Evolutionary conservation across 139 green algal species (phyloP), one percentile per base, ranked within the genome.

Genomic region (Chlorokybus atmophyticus): DNA sequence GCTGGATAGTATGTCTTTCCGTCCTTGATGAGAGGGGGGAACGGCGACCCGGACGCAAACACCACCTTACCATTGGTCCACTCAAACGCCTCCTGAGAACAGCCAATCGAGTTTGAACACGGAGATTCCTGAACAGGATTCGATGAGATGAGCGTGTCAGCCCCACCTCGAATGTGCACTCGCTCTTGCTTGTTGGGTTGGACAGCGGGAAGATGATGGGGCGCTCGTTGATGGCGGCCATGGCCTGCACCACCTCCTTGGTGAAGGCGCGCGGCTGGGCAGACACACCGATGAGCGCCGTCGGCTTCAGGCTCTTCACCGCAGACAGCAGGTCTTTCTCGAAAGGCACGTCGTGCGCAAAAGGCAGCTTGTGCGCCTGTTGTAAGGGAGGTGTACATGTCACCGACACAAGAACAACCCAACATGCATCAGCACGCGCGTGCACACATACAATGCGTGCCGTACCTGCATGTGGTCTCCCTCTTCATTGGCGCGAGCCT

Each of bases 131-230:
- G n/a, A n/a, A n/a, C n/a, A n/a, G n/a, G n/a, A n/a, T n/a, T n/a
- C n/a, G n/a, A n/a, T n/a, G n/a, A n/a, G n/a, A n/a, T n/a, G n/a
- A n/a, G n/a, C n/a, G n/a, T n/a, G n/a, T n/a, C 42, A n/a, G n/a
- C n/a, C n/a, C n/a, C n/a, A n/a, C n/a, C n/a, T n/a, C n/a, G n/a
- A n/a, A n/a, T 7, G 85, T 94, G 82, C 84, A 93, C 79, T 95
- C 87, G 4, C 80, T 64, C 53, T 85, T 81, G 35, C 40, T 69
- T 14, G 85, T 95, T 29, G 87, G 87, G 70, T 95, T 95, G 60
- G 76, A 88, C n/a, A 95, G 74, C 4, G 87, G 78, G 62, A 95
- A 87, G 51, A 95, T 84, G 61, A 95, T 70, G 24, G 87, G 87
- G 0, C 71, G 75, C 32, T 83, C 62, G 57, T 78, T 79, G 58